Base-by-base conservation (phyloP, 73 alveolate species). In the Symbiodinium natans region DNA sequence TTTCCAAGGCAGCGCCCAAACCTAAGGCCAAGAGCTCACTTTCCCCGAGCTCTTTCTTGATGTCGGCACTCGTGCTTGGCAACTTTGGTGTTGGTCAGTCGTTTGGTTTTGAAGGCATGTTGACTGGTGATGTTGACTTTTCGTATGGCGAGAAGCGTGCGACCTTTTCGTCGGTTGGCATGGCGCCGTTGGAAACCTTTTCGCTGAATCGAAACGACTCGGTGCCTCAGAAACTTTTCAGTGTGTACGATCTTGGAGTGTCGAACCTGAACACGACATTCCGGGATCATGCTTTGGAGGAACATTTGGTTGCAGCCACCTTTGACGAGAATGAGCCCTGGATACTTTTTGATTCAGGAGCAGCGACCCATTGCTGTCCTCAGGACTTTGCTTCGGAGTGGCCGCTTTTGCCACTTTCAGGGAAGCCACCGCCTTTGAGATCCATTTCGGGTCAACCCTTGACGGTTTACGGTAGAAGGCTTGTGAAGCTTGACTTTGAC, bases 341-440 rank as follows among this genome's bases (percentile, higher is more conserved):
- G 89, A 39, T 82, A 1, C 63, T 82, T 11, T 82, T 82, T 82
- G 89, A 38, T 63, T 39, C 68, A 39, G 89, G 89, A 21, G 89
- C 89, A 23, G 31, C 89, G 5, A 63, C 89, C 6, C 36, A 82
- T 38, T 82, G 59, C 38, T 82, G 89, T 36, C 89, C 89, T 19
- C 9, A 36, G 41, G 89, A 40, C 40, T 38, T 36, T 39, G 89
- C 33, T 5, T 17, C 59, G 9, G 89, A 82, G 1, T 82, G 89
- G 89, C 89, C 89, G 38, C 33, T 82, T 82, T 11, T 82, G 23
- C 89, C 89, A 34, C 4, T 9, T 19, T 39, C 36, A 34, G 89
- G 89, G 31, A 34, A 34, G 33, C 56, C 56, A 6, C 89, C 89
- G 25, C 89, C 89, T 15, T 38, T 82, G 56, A 34, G 89, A 11